phyloP scores from a whole-genome alignment of 1,284 basidiomycete species.

The Cystobasidium slooffiae region DNA sequence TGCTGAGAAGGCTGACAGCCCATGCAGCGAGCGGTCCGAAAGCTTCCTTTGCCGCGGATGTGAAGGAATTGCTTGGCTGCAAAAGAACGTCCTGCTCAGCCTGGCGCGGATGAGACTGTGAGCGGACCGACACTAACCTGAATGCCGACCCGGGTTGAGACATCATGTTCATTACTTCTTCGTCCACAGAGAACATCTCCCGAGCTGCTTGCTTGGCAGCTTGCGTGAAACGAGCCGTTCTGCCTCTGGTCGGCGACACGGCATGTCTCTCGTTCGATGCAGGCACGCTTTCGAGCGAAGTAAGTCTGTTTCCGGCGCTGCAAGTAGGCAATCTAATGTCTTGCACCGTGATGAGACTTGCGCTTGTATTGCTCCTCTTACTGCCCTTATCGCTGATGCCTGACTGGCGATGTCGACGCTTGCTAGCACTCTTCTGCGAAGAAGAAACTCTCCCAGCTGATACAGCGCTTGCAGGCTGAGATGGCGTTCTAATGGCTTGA shows the following conservation, averaged over 20 bases:
- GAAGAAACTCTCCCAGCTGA: constrained; percentile 18
- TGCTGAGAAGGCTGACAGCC: constrained; percentile 20
- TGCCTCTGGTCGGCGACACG: background rate
- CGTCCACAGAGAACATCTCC: constrained; percentile 31
- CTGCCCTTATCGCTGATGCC: constrained; percentile 45
- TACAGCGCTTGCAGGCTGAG: constrained; percentile 11
- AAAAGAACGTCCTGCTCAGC: background rate
- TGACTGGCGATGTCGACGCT: constrained; percentile 39
- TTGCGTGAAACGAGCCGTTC: background rate
- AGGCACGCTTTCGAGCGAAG: background rate
- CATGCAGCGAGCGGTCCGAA: background rate
- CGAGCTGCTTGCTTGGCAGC: constrained; percentile 14
- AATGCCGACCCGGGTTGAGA: constrained; percentile 26
- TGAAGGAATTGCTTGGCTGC: constrained; percentile 18
- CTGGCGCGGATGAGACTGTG: background rate
- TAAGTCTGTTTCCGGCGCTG: background rate
- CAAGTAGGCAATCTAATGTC: background rate
- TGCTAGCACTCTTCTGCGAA: constrained; percentile 1
- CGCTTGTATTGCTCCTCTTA: constrained; percentile 41
- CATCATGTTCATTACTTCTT: constrained; percentile 32
- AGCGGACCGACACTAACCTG: constrained; percentile 11
- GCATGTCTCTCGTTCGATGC: background rate
- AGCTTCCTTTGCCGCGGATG: background rate
- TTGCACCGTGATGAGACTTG: constrained; percentile 3
- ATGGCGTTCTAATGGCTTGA: constrained; percentile 13